Conservation (phyloP, 2,329 filamentous ascomycete genomes). For the Didymosphaeria variabile region DNA sequence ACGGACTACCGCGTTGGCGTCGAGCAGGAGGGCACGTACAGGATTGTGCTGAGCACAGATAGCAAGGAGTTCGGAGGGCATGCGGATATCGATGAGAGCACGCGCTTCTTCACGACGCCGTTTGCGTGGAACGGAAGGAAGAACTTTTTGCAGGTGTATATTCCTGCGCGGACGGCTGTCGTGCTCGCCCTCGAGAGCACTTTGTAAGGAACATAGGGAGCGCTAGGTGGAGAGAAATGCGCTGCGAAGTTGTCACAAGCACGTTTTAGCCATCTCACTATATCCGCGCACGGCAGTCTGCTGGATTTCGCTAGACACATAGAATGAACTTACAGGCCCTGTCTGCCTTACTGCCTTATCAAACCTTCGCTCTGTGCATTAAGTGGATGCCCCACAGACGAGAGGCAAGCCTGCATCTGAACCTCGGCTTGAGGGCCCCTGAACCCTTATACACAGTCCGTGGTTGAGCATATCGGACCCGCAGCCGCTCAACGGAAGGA, state of each 20-base stretch:
- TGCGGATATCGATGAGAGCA: slow-evolving; percentile 77
- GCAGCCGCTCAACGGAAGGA: no score
- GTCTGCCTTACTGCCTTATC: no score
- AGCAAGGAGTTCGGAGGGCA: slow-evolving; percentile 80
- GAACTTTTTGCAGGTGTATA: slow-evolving; percentile 93
- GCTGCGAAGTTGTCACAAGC: neutral
- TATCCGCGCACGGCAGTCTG: neutral
- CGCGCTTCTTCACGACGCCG: slow-evolving; percentile 90
- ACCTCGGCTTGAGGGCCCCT: no score
- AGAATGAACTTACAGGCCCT: neutral
- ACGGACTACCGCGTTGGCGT: slow-evolving; percentile 93
- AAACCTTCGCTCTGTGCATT: no score
- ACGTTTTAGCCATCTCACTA: neutral
- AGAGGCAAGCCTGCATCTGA: no score
- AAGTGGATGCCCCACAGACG: no score
- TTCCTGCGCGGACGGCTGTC: slow-evolving; percentile 83
- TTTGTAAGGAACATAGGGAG: neutral
- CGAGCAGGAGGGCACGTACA: slow-evolving; percentile 84
- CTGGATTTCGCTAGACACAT: neutral
- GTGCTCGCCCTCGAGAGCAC: slow-evolving; percentile 45
- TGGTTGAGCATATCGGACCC: no score
- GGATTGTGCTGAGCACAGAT: slow-evolving; percentile 85
- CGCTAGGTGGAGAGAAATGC: neutral
- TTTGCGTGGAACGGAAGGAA: slow-evolving; percentile 88
- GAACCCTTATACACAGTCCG: no score